Evolutionary conservation across 2,329 filamentous ascomycete genomes (phyloP), one percentile per base, ranked within the genome.

Genomic region (Trichophyton benhamiae): DNA sequence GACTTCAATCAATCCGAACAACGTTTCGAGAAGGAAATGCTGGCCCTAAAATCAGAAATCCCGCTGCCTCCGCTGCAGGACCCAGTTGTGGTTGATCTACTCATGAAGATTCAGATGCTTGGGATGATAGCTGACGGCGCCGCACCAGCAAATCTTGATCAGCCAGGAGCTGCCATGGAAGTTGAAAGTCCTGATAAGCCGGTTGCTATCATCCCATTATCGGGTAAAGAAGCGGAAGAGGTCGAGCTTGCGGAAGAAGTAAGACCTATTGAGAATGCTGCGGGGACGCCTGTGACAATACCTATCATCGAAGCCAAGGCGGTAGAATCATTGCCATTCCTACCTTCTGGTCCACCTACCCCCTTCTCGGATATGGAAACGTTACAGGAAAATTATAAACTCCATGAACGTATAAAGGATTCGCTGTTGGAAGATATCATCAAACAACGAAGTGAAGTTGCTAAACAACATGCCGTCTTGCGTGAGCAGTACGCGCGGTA

Each of bases 251-350:
- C 61, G 48, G 60, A 61, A 25, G 58, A 59, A 36, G 2, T 22
- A n/a, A 17, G 42, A n/a, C 41, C 17, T 22, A 25, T 53, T 5
- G 27, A 27, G 27, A 22, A 5, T 53, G 57, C 57, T 2, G 44
- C 60, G 7, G 52, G 61, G 42, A 42, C 57, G 22, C 46, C 61
- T 7, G 53, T 57, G 11, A 57, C 52, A 2, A 58, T 57, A 5
- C 48, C 61, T 3, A 59, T 63, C 2, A 58, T 62, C n/a, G 65
- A 71, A 13, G 69, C 69, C 7, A 70, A 76, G 20, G 72, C 74
- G 1, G 61, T 79, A 46, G 75, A 78, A 17, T 72, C 67, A 61
- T 68, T 80, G n/a, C 78, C 78, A 3, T 80, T 78, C 64, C 66
- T 79, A 20, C 67, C 72, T 42, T 68, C 69, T 20, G 75, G 74